Base-by-base conservation (phyloP, 2,329 filamentous ascomycete species). In the Endoconidiophora laricicola region DNA sequence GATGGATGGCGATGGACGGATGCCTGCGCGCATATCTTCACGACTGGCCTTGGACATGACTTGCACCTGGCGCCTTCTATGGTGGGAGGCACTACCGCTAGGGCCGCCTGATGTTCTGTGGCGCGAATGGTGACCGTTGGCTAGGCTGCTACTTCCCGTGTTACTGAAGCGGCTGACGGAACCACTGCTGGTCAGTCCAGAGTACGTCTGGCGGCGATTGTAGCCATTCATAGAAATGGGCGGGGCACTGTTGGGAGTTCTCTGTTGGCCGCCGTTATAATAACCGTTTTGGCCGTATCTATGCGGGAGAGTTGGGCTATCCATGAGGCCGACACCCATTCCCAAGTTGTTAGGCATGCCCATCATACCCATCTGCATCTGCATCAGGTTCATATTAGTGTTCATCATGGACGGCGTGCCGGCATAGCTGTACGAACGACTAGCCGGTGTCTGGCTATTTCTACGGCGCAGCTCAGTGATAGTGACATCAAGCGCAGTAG, bases 391-490 rank as follows among this genome's bases (percentile, higher is more conserved):
- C 29, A 52, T 44, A 9, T 46, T 39, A 22, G 48, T 40, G 6
- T 43, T 40, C 39, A 42, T 48, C 26, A 44, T 44, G n/a, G 33
- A 33, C n/a, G 38, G 22, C 9, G 38, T 18, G 3, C 47, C 51
- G 6, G 22, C 38, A 12, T 58, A 57, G 54, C 45, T 56, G 0
- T 69, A 68, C 1, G 63, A 62, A 16, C 60, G 59, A 61, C 69
- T 71, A 50, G 65, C 63, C 2, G 66, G 63, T 56, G 67, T 57
- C 48, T 69, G 61, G 60, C 70, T 75, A 62, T 78, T 76, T 72
- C 76, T 77, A 46, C 73, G 66, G 7, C 74, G 67, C 50, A 78
- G 68, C 59, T 74, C 69, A 16, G 67, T 66, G 26, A 76, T 68
- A 2, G 71, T 66, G 53, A 60, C 62, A n/a, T 66, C 61, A 10